Conservation (phyloP, 2,329 filamentous ascomycete species). For the Fusarium floridanum region DNA sequence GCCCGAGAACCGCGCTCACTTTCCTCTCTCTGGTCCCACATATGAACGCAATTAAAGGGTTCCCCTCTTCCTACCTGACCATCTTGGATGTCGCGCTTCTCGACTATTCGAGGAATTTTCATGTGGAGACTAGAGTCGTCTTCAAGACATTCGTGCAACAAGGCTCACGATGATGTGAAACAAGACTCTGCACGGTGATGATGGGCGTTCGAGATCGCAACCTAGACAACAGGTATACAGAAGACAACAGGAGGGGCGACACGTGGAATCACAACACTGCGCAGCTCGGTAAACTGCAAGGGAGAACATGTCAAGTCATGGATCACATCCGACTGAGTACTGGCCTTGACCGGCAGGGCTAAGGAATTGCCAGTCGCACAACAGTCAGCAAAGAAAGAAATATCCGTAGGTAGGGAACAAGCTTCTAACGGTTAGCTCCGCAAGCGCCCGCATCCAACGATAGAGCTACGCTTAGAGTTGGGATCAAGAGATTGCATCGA, state of each 20-base stretch:
- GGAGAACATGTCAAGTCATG: background rate
- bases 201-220: background rate
- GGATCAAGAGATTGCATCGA: constrained; percentile 25
- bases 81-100: background rate
- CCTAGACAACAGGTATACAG: background rate
- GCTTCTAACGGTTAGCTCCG: constrained; percentile 10
- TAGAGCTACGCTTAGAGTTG: constrained; percentile 34
- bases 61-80: background rate
- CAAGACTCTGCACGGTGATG: background rate
- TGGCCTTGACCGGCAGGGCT: background rate
- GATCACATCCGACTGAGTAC: background rate
- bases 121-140: constrained; percentile 25
- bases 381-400: constrained; percentile 8
- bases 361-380: background rate
- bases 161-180: constrained; percentile 15
- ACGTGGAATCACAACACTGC: background rate
- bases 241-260: background rate
- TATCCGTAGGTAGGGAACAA: constrained; percentile 12
- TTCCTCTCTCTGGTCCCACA: background rate
- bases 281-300: background rate
- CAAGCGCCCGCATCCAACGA: constrained; percentile 30
- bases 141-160: constrained; percentile 27
- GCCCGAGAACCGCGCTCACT: background rate
- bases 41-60: background rate
- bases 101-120: constrained; percentile 1